These are phyloP conservation scores for Calonectria hongkongensis DNA, from an alignment of 2,329 filamentous ascomycete species.

Conservation along the genomic window DNA sequence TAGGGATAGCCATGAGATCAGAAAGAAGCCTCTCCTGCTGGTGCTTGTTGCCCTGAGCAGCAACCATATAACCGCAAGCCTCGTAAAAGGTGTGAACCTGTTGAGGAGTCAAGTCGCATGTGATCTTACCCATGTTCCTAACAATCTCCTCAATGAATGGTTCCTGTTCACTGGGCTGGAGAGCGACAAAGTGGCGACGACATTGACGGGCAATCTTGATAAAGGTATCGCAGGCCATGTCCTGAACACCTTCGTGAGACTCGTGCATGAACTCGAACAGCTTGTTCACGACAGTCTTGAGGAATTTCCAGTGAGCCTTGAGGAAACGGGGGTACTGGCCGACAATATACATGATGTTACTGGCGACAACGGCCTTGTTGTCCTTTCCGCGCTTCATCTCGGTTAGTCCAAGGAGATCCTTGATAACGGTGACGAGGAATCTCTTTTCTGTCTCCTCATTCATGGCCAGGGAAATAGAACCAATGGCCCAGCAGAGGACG, in stretches of 20 bases:
- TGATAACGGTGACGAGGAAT: slow-evolving; percentile 98
- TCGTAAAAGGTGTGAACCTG: slow-evolving; percentile 99
- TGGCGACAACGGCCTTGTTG: slow-evolving; percentile 99
- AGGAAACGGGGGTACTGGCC: slow-evolving; percentile 98
- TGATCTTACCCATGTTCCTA: slow-evolving; percentile 95
- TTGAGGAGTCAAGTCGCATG: slow-evolving; percentile 94
- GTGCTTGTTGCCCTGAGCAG: slow-evolving; percentile 95
- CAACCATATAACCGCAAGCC: slow-evolving; percentile 99
- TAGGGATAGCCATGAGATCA: slow-evolving; percentile 95
- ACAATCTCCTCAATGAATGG: slow-evolving; percentile 99
- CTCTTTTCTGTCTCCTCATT: slow-evolving; percentile 99
- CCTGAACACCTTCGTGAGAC: slow-evolving; percentile 98
- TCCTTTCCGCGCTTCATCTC: slow-evolving; percentile 99
- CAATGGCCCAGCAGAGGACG: slow-evolving; percentile 99
- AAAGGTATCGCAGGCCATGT: slow-evolving; percentile 99
- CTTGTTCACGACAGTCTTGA: slow-evolving; percentile 99
- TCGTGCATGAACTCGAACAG: slow-evolving; percentile 99
- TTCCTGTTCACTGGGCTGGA: slow-evolving; percentile 95
- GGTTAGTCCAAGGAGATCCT: slow-evolving; percentile 95
- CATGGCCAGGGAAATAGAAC: slow-evolving; percentile 98
- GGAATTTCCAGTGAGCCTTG: slow-evolving; percentile 99
- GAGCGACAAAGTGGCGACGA: slow-evolving; percentile 95
- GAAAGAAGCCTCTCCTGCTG: slow-evolving; percentile 93
- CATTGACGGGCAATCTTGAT: slow-evolving; percentile 99
- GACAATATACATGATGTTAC: slow-evolving; percentile 99